Conservation (phyloP, 2,329 filamentous ascomycete species). For the Cercospora nicotianae region DNA sequence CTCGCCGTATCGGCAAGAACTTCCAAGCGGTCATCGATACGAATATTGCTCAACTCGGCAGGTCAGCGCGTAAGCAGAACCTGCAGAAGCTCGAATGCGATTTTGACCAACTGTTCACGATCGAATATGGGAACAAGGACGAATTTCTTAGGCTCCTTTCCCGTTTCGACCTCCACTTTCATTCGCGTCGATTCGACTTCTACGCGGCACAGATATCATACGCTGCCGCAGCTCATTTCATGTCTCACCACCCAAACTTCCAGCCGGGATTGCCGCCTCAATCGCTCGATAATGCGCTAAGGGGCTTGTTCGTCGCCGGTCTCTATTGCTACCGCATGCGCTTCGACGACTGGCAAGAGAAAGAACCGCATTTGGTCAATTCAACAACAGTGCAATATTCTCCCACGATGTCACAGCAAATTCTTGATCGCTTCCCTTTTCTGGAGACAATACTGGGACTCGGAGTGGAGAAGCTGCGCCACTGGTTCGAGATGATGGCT, state of each 20-base stretch:
- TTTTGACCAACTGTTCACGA: neutral
- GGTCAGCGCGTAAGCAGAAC: neutral
- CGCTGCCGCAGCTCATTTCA: neutral
- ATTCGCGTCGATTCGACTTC: neutral
- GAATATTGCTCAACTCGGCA: neutral
- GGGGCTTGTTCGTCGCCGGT: neutral
- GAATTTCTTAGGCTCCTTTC: neutral
- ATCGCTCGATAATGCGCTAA: neutral
- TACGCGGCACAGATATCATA: neutral
- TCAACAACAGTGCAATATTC: neutral
- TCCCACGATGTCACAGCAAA: neutral
- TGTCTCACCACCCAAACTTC: neutral
- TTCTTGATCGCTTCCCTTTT: neutral
- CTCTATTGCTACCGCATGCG: neutral
- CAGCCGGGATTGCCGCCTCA: neutral
- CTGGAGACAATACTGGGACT: neutral
- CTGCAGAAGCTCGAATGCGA: neutral
- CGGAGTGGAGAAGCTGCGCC: neutral
- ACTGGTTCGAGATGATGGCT: neutral
- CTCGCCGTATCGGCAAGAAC: neutral
- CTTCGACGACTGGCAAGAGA: neutral
- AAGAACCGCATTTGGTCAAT: neutral
- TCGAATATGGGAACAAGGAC: neutral
- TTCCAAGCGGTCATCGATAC: neutral
- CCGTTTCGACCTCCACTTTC: neutral